A percentile compares a stretch with the other conserved stretches of the same genome.
These are phyloP conservation scores for Backusella australiensis DNA, from an alignment of 192 early-diverging fungal species.

Conservation along the genomic window DNA sequence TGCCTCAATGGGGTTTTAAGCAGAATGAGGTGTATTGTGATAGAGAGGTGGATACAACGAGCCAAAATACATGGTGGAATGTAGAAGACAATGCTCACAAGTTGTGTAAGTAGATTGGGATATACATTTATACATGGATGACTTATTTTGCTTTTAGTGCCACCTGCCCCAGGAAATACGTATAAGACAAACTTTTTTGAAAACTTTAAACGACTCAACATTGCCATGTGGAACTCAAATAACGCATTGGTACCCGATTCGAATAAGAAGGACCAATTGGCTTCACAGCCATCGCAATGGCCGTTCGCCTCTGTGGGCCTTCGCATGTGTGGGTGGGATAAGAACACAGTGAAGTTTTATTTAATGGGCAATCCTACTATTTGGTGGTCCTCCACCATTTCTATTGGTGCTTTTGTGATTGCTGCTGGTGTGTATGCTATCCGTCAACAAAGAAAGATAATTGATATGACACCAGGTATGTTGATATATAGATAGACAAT, in stretches of 20 bases:
- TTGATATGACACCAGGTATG: slow-evolving; percentile 49
- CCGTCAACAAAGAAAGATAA: slow-evolving; percentile 60
- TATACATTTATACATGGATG: neutral
- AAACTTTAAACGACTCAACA: slow-evolving; percentile 88
- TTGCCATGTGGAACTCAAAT: slow-evolving; percentile 96
- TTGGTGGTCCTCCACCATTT: slow-evolving; percentile 77
- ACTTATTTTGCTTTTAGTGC: slow-evolving; percentile 39
- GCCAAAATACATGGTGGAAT: slow-evolving; percentile 88
- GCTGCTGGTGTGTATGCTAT: slow-evolving; percentile 50
- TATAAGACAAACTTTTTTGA: slow-evolving; percentile 77
- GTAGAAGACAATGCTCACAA: slow-evolving; percentile 85
- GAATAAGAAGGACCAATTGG: slow-evolving; percentile 84
- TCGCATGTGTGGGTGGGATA: slow-evolving; percentile 93
- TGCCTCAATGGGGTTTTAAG: slow-evolving; percentile 97
- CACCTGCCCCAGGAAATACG: slow-evolving; percentile 55
- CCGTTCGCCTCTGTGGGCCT: slow-evolving; percentile 83
- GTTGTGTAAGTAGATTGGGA: slow-evolving; percentile 25
- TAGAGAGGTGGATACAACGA: slow-evolving; percentile 51
- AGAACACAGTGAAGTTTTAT: slow-evolving; percentile 83
- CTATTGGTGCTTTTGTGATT: slow-evolving; percentile 39
- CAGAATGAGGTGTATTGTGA: slow-evolving; percentile 93
- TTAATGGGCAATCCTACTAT: slow-evolving; percentile 91
- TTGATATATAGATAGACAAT: neutral
- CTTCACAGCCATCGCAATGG: slow-evolving; percentile 86
- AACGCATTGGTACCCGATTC: slow-evolving; percentile 92